These are phyloP conservation scores for Ashbya aceris DNA, from an alignment of 1,139 yeast genomes.

Conservation along the genomic window DNA sequence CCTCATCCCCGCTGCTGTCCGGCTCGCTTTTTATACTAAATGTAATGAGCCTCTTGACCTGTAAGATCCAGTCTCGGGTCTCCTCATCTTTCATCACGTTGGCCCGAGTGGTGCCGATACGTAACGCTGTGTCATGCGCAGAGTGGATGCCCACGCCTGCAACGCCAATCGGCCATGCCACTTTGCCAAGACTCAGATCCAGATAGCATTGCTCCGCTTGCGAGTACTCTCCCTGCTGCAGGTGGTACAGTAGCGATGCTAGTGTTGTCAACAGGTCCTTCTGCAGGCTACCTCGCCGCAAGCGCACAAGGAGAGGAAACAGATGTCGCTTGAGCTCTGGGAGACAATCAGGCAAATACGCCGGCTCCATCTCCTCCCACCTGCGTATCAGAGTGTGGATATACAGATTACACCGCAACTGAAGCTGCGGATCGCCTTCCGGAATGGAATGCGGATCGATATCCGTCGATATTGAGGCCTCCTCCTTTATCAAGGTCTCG, in stretches of 20 bases:
- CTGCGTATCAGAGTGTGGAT: slow-evolving; percentile 38
- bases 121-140: slow-evolving; percentile 25
- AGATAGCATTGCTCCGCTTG: slow-evolving; percentile 64
- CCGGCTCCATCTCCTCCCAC: slow-evolving; percentile 35
- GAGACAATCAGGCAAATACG: slow-evolving; percentile 18
- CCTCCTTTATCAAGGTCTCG: slow-evolving; percentile 4
- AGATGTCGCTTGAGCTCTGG: slow-evolving; percentile 53
- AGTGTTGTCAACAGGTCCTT: slow-evolving; percentile 45
- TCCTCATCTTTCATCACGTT: slow-evolving; percentile 73
- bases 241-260: slow-evolving; percentile 48
- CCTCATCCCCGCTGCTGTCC: background rate
- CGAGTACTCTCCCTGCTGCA: slow-evolving; percentile 46
- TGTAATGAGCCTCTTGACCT: slow-evolving; percentile 61
- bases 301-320: slow-evolving; percentile 49
- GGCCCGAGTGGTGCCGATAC: slow-evolving; percentile 29
- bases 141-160: slow-evolving; percentile 73
- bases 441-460: slow-evolving; percentile 18
- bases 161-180: slow-evolving; percentile 91
- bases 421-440: slow-evolving; percentile 17
- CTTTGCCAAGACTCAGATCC: slow-evolving; percentile 75
- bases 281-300: slow-evolving; percentile 42
- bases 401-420: slow-evolving; percentile 40
- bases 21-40: slow-evolving; percentile 24
- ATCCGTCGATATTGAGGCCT: slow-evolving; percentile 26
- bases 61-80: slow-evolving; percentile 71